A percentile compares a stretch with the other conserved stretches of the same genome.
phyloP scores from a whole-genome alignment of 2,329 filamentous ascomycete species.

The Lasiodiplodia gonubiensis region DNA sequence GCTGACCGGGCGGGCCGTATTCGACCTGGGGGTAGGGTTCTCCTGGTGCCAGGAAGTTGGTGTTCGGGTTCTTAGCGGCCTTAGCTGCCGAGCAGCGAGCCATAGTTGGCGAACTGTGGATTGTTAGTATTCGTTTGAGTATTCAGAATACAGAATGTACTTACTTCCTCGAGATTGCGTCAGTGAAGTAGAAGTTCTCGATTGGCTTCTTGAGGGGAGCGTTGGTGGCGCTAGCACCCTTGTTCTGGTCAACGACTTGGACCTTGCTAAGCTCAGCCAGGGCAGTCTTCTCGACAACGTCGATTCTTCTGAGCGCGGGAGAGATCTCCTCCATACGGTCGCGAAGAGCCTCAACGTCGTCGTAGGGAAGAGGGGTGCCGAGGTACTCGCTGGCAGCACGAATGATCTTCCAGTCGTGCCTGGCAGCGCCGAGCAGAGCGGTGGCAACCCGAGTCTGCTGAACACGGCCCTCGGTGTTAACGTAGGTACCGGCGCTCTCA shows the following conservation, averaged over 20 bases:
- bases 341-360: conserved; percentile 85
- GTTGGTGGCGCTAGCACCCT: conserved; percentile 76
- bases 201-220: conserved; percentile 81
- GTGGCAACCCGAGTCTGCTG: conserved; percentile 93
- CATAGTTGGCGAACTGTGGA: conserved; percentile 89
- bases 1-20: conserved; percentile 43
- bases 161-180: conserved; percentile 93
- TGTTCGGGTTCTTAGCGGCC: conserved; percentile 61
- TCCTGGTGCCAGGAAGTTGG: conserved; percentile 59
- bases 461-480: conserved; percentile 97
- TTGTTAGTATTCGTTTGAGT: conserved; percentile 31
- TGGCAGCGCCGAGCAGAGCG: conserved; percentile 82
- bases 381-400: conserved; percentile 92
- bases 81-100: conserved; percentile 95
- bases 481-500: conserved; percentile 93
- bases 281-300: conserved; percentile 79
- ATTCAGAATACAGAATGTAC: conserved; percentile 39
- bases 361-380: conserved; percentile 84
- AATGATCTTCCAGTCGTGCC: conserved; percentile 99
- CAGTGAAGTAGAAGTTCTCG: conserved; percentile 98
- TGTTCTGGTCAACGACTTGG: conserved; percentile 95
- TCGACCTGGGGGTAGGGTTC: conserved; percentile 49
- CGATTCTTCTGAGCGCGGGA: conserved; percentile 86
- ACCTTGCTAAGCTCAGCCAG: conserved; percentile 82
- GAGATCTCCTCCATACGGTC: conserved; percentile 96